These are phyloP conservation scores for Colletotrichum eremochloae DNA, from an alignment of 2,329 filamentous ascomycete genomes.

Conservation along the genomic window DNA sequence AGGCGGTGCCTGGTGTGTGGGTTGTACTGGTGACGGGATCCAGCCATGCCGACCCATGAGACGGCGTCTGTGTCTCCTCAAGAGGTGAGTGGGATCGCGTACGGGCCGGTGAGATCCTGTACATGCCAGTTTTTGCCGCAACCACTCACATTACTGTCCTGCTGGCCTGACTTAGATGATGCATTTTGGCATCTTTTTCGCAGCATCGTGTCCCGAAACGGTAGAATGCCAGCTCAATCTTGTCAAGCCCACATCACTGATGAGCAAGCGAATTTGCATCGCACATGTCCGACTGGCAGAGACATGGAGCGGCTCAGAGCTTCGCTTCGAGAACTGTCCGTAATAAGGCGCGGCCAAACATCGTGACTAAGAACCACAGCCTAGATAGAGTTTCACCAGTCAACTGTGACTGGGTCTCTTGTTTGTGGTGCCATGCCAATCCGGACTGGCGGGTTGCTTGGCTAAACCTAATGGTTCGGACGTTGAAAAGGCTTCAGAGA, in stretches of 20 bases:
- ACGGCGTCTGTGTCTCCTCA: conserved; percentile 18
- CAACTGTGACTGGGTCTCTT: conserved; percentile 24
- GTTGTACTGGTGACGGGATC: conserved; percentile 19
- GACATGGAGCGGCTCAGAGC: conserved; percentile 9
- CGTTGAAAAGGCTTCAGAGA: conserved; percentile 38
- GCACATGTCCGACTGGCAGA: conserved; percentile 30
- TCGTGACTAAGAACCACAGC: conserved; percentile 13
- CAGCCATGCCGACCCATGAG: conserved; percentile 5
- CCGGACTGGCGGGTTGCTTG: conserved; percentile 32
- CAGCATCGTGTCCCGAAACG: conserved; percentile 17
- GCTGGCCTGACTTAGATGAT: conserved; percentile 3
- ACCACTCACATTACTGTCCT: conserved; percentile 7
- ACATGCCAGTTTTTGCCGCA: not conserved
- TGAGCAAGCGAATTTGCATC: conserved; percentile 32
- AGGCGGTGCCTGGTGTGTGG: conserved; percentile 30
- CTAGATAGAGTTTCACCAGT: conserved; percentile 28
- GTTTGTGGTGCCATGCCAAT: conserved; percentile 39
- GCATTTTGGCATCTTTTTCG: conserved; percentile 36
- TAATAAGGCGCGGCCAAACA: conserved; percentile 14
- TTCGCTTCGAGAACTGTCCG: conserved; percentile 10
- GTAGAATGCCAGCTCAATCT: conserved; percentile 23
- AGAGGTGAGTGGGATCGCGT: conserved; percentile 12
- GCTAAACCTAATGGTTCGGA: conserved; percentile 31
- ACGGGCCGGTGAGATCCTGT: conserved; percentile 27
- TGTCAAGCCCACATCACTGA: conserved; percentile 14